phyloP scores from a whole-genome alignment of 192 early-diverging fungal species.

The Backusella tuberculispora region DNA sequence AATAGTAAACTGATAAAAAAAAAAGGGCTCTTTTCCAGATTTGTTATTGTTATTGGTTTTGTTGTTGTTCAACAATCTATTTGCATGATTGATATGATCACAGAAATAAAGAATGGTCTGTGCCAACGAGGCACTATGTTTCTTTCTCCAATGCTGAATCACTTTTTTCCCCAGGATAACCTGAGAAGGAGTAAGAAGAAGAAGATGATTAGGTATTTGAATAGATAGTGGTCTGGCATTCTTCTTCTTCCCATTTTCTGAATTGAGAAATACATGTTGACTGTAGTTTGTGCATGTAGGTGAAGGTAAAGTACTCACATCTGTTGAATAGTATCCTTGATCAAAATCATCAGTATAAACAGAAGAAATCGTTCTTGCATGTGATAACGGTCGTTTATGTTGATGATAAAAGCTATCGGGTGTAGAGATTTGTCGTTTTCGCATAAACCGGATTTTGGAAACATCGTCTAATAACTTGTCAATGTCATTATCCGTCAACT shows the following conservation, averaged over 20 bases:
- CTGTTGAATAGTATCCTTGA: slow-evolving; percentile 19
- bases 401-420: slow-evolving; percentile 9
- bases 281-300: slow-evolving; percentile 12
- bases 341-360: slow-evolving; percentile 10
- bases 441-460: slow-evolving; percentile 48
- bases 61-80: slow-evolving; percentile 76
- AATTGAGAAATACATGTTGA: slow-evolving; percentile 15
- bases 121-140: slow-evolving; percentile 60
- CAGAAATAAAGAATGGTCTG: slow-evolving; percentile 67
- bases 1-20: slow-evolving; percentile 82
- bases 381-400: neutral
- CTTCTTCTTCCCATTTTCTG: neutral
- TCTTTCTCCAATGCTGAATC: slow-evolving; percentile 52
- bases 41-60: too few species aligned
- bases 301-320: slow-evolving; percentile 18
- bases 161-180: slow-evolving; percentile 44
- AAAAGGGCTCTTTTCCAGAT: slow-evolving; percentile 41
- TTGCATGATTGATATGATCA: slow-evolving; percentile 83
- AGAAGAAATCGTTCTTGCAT: slow-evolving; percentile 7
- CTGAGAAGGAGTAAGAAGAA: slow-evolving; percentile 47
- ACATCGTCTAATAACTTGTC: slow-evolving; percentile 60
- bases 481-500: slow-evolving; percentile 55
- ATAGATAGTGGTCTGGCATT: slow-evolving; percentile 5
- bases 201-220: slow-evolving; percentile 35
- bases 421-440: slow-evolving; percentile 24